phyloP scores from a whole-genome alignment of 78 protist species.

The Speleostelium caveatum region DNA sequence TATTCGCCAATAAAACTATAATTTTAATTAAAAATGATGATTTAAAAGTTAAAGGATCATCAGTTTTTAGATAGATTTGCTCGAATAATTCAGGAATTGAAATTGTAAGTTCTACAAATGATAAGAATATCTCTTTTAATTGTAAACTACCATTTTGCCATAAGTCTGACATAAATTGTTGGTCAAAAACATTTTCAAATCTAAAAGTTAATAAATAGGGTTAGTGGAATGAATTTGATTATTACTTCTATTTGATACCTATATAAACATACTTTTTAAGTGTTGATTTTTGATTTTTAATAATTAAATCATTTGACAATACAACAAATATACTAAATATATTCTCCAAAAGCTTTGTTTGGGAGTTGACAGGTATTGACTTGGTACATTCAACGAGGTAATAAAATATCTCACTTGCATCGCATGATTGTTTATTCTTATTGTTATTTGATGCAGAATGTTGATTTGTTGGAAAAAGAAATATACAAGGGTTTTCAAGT shows the following conservation, averaged over 20 bases:
- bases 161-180: background rate
- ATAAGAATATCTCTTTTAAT: no score
- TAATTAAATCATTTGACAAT: background rate
- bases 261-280: no score
- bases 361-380: background rate
- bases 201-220: background rate
- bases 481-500: conserved; percentile 2
- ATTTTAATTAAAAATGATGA: background rate
- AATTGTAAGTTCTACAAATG: background rate
- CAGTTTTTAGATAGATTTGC: background rate
- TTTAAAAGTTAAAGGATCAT: no score
- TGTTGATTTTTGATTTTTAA: background rate
- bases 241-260: background rate
- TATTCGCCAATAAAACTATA: background rate
- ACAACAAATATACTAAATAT: background rate
- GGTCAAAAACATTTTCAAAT: background rate
- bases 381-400: background rate
- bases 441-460: background rate
- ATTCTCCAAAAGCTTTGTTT: background rate
- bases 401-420: background rate
- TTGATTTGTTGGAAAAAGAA: background rate
- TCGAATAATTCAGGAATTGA: background rate
- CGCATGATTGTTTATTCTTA: background rate
- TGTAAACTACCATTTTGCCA: background rate
- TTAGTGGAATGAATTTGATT: no score